Evolutionary conservation across 306 rosid species (phyloP).

Genomic region (Abrus pulchellus): DNA sequence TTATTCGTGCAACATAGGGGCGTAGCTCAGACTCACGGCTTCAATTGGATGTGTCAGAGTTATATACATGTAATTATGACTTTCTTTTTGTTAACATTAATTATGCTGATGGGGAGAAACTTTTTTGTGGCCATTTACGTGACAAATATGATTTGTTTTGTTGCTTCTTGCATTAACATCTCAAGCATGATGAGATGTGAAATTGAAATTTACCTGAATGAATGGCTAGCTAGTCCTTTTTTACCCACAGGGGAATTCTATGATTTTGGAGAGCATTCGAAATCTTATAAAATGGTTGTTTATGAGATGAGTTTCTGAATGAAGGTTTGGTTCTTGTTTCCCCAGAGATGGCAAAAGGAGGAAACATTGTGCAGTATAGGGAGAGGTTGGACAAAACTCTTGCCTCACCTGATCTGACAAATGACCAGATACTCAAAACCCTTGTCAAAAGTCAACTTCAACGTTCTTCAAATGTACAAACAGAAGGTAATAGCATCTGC

Average conservation of each 20-base stretch:
- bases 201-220: not conserved
- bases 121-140: slow-evolving; percentile 13
- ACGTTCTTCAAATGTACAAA: slow-evolving; percentile 51
- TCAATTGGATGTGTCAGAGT: slow-evolving; percentile 2
- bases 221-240: slow-evolving; percentile 12
- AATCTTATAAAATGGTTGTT: slow-evolving; percentile 40
- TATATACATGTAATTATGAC: not conserved
- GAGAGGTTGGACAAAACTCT: slow-evolving; percentile 87
- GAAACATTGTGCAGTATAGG: slow-evolving; percentile 74
- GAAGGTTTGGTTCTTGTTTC: slow-evolving; percentile 38
- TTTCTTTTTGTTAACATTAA: not conserved
- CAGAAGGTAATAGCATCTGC: slow-evolving; percentile 55
- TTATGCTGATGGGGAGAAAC: not conserved
- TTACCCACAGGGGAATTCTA: not conserved
- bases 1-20: not conserved
- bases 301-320: slow-evolving; percentile 42
- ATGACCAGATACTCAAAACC: slow-evolving; percentile 58
- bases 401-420: slow-evolving; percentile 71
- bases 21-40: slow-evolving; percentile 3
- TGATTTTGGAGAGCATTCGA: slow-evolving; percentile 46
- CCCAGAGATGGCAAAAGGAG: slow-evolving; percentile 63
- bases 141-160: slow-evolving; percentile 7
- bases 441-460: slow-evolving; percentile 76
- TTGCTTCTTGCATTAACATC: not conserved
- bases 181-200: not conserved